Percentiles rank a stretch among this genome's conserved stretches.
phyloP scores from a whole-genome alignment of 1,284 basidiomycete species.

The Cutaneotrichosporon daszewskae region DNA sequence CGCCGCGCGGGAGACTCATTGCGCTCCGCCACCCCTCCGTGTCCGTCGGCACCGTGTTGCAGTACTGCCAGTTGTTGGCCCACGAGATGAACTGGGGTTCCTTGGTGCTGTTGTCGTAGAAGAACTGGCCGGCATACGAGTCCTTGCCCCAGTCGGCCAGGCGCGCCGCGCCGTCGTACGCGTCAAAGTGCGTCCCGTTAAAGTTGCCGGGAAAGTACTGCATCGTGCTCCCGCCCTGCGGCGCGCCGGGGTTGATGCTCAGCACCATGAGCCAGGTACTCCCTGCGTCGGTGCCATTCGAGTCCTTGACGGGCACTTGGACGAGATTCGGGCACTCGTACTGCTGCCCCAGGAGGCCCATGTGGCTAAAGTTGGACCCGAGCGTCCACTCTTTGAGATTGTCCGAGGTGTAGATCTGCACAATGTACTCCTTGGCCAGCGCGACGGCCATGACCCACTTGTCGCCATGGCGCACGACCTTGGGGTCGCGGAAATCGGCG shows the following conservation, averaged over 20 bases:
- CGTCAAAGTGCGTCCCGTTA: conserved; percentile 42
- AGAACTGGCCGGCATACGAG: conserved; percentile 48
- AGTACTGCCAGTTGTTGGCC: conserved; percentile 50
- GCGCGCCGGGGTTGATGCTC: conserved; percentile 38
- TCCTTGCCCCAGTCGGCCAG: conserved; percentile 48
- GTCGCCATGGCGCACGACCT: conserved; percentile 46
- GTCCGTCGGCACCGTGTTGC: conserved; percentile 42
- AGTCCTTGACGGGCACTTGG: conserved; percentile 31
- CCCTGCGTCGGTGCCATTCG: too few relatives aligned
- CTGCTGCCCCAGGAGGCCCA: conserved; percentile 37
- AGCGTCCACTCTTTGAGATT: conserved; percentile 47
- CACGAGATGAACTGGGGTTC: conserved; percentile 40
- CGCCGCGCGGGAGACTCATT: conserved; percentile 32
- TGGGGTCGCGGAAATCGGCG: conserved; percentile 49
- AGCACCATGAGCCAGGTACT: conserved; percentile 28
- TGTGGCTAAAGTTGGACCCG: conserved; percentile 37
- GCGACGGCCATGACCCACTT: conserved; percentile 49
- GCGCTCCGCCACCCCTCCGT: conserved; percentile 42
- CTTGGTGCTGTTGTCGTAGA: conserved; percentile 28
- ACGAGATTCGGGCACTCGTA: conserved; percentile 48
- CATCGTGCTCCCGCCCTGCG: conserved; percentile 42
- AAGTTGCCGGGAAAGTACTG: conserved; percentile 48
- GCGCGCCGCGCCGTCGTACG: neutral
- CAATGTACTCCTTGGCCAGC: conserved; percentile 37
- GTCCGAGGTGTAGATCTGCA: conserved; percentile 46